Conservation (phyloP, 306 rosid species). For the Citrullus amarus region DNA sequence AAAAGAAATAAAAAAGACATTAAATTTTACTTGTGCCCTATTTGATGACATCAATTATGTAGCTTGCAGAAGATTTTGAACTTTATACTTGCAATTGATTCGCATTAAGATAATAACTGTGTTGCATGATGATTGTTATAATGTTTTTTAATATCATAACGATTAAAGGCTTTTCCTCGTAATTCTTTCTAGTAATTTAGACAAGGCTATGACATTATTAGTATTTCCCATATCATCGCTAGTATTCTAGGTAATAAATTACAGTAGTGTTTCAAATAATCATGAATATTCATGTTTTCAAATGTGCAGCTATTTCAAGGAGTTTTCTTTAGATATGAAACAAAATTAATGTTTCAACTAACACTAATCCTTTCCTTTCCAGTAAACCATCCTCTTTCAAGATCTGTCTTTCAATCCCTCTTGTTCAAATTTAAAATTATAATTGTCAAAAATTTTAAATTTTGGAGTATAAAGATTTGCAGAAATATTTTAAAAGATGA, state of each 20-base stretch:
- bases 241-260: neutral
- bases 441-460: neutral
- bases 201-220: neutral
- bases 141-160: neutral
- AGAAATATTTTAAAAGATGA: neutral
- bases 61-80: neutral
- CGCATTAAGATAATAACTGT: neutral
- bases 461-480: neutral
- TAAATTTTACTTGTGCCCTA: neutral
- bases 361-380: neutral
- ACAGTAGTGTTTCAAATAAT: neutral
- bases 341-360: neutral
- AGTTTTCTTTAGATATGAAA: neutral
- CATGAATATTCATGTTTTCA: neutral
- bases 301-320: neutral
- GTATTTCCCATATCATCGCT: neutral
- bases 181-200: neutral
- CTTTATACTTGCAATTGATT: neutral
- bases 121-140: neutral
- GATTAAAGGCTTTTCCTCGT: neutral
- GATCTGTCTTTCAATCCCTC: neutral
- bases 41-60: neutral
- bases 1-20: neutral
- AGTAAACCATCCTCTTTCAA: neutral
- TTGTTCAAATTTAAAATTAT: neutral